Conservation (phyloP, 352 stramenopile species). For the Phytopythium vexans region DNA sequence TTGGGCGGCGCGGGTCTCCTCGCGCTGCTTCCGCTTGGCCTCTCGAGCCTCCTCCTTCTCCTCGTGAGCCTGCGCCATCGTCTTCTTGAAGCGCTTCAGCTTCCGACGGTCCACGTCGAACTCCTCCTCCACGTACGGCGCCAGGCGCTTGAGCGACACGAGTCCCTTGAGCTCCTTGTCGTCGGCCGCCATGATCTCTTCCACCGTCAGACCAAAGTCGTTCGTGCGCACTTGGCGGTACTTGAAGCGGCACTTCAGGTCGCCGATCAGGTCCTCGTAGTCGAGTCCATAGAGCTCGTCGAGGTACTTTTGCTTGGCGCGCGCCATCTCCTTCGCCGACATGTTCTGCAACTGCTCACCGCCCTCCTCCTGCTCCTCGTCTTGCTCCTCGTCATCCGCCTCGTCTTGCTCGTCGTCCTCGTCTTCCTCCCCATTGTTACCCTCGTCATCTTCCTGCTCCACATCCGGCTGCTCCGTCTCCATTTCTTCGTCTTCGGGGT, state of each 20-base stretch:
- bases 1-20: not conserved
- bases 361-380: conserved; percentile 41
- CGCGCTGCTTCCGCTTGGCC: conserved; percentile 7
- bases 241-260: conserved; percentile 97
- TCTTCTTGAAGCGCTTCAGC: conserved; percentile 79
- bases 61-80: conserved; percentile 31
- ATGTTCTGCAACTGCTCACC: conserved; percentile 44
- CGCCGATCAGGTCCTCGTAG: conserved; percentile 98
- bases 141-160: conserved; percentile 97
- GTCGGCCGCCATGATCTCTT: conserved; percentile 97
- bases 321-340: conserved; percentile 56
- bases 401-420: conserved; percentile 17
- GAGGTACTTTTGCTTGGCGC: conserved; percentile 90
- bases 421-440: conserved; percentile 28
- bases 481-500: conserved; percentile 30
- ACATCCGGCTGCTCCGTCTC: conserved; percentile 18
- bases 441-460: conserved; percentile 25
- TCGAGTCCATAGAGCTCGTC: conserved; percentile 98
- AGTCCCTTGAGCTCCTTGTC: conserved; percentile 96
- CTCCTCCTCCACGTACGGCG: conserved; percentile 91
- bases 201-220: conserved; percentile 95
- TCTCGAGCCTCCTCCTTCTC: conserved; percentile 14
- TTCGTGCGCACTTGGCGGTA: conserved; percentile 95
- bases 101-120: conserved; percentile 64
- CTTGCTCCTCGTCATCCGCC: conserved; percentile 46